Base-by-base conservation (phyloP, 176 grass and related monocot species). In the Bothriochloa decipiens region DNA sequence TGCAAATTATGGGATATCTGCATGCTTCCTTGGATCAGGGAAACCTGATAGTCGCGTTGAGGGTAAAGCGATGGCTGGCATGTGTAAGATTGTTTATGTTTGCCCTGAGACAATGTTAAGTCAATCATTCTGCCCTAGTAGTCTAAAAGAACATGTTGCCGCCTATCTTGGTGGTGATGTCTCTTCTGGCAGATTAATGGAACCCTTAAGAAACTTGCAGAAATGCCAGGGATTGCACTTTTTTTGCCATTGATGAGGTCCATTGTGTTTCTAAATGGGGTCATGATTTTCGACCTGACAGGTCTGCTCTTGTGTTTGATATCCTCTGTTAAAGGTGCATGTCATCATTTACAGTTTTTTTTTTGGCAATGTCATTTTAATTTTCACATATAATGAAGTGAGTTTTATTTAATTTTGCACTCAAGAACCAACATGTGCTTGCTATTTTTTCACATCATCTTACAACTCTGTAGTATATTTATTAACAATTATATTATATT, bases 261-360 rank as follows among this genome's bases (percentile, higher is more conserved):
- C 96, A 95, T 72, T 98, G 96, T 81, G 91, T 95, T 88, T 98
- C 93, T 63, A 98, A 98, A 81, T 98, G 96, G 96, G 96, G 96
- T 35, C 96, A 98, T 2, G 93, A 98, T 90, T 98, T 98, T 88
- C 91, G 96, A 78, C 96, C 96, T 76, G 82, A 93, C 77, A 92
- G 93, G 96, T 98, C 78, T 86, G 85, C 62, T 85, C 81, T 89
- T 81, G n/a, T 88, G 57, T 83, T 86, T 23, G 2, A 85, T 93
- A 65, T 41, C 77, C 83, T 92, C 66, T 80, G 32, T 74, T 86
- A 69, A 88, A 86, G 63, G 81, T 86, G 81, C 82, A 45, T 85
- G 12, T 58, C 33, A 55, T 39, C 82, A 33, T 76, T 46, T 82
- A 47, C 72, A 10, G 17, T 68, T 76, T n/a, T 53, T 72, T 75